phyloP scores from a whole-genome alignment of 495 filamentous ascomycete species.

The Neurospora intermedia region DNA sequence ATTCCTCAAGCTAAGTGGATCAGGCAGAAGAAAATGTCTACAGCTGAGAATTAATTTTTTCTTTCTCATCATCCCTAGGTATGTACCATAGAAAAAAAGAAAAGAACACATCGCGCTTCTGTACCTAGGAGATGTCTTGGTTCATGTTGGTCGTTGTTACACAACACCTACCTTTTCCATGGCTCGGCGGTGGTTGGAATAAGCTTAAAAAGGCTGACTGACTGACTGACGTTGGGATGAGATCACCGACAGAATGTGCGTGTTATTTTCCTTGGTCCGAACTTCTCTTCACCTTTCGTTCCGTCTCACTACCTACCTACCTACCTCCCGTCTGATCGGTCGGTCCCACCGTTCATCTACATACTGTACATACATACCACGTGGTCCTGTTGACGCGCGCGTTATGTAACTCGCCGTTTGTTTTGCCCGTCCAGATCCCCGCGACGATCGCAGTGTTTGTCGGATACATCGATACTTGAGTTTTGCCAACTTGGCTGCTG shows the following conservation, averaged over 20 bases:
- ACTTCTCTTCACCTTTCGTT: neutral
- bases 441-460: neutral
- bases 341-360: neutral
- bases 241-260: neutral
- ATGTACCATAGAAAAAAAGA: too few relatives aligned
- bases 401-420: neutral
- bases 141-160: neutral
- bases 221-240: neutral
- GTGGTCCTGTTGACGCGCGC: neutral
- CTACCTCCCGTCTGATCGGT: neutral
- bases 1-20: neutral
- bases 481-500: neutral
- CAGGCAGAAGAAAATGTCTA: neutral
- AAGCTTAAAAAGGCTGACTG: neutral
- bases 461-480: neutral
- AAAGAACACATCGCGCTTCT: neutral
- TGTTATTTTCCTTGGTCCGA: neutral
- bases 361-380: neutral
- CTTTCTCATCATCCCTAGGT: too few relatives aligned
- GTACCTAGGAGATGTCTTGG: neutral
- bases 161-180: neutral
- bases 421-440: neutral
- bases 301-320: neutral
- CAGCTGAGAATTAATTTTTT: neutral
- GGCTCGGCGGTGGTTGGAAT: neutral